Conservation (phyloP, 1,284 basidiomycete species). For the Cutaneotrichosporon sp. region DNA sequence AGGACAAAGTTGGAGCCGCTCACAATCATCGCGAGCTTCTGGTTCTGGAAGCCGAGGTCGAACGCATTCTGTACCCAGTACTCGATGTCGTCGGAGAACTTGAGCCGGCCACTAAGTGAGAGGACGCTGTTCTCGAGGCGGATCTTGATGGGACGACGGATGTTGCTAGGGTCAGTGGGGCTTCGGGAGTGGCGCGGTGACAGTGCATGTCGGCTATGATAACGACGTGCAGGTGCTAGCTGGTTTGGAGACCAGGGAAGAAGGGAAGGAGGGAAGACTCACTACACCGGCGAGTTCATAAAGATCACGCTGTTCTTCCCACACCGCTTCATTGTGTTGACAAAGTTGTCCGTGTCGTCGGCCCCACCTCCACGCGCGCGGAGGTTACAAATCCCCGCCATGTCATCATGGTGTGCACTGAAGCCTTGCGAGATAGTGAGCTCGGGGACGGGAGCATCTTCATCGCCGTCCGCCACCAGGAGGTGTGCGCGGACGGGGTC, state of each 20-base stretch:
- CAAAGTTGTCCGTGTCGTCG: constrained; percentile 56
- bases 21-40: constrained; percentile 67
- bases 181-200: no score
- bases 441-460: background rate
- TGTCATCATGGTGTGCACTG: background rate
- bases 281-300: constrained; percentile 38
- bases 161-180: constrained; percentile 47
- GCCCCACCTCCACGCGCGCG: constrained; percentile 54
- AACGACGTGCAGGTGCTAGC: no score
- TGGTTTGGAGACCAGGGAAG: background rate
- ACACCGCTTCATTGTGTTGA: constrained; percentile 60
- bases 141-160: constrained; percentile 18
- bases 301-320: constrained; percentile 59
- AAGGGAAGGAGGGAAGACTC: constrained; percentile 13
- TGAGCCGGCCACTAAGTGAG: constrained; percentile 61
- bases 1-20: constrained; percentile 62
- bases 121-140: constrained; percentile 59
- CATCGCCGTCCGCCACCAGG: background rate
- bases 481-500: background rate
- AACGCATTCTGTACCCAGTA: constrained; percentile 60
- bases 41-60: constrained; percentile 61
- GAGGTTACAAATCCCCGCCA: constrained; percentile 45
- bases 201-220: no score
- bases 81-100: constrained; percentile 61
- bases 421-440: constrained; percentile 5